A percentile compares a stretch with the other conserved stretches of the same genome.
Conservation (phyloP, 495 filamentous ascomycete species). For the Ascodesmis nigricans region DNA sequence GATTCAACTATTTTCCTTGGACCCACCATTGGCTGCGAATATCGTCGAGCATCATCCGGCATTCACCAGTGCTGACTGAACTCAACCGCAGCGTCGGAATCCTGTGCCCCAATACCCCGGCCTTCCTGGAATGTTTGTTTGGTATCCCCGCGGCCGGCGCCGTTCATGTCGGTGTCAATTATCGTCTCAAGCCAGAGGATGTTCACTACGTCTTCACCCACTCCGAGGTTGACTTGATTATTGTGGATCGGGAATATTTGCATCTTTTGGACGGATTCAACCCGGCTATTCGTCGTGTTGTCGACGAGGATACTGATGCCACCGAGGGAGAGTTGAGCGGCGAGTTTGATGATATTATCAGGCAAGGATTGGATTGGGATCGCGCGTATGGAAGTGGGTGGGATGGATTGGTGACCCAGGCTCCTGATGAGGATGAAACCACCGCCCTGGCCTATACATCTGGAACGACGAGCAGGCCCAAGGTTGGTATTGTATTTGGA, state of each 20-base stretch:
- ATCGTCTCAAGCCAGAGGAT: conserved; percentile 69
- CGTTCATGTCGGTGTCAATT: conserved; percentile 71
- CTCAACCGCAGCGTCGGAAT: conserved; percentile 36
- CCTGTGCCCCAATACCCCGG: conserved; percentile 77
- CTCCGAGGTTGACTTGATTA: conserved; percentile 55
- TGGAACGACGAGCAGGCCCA: conserved; percentile 78
- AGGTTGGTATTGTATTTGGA: conserved; percentile 20
- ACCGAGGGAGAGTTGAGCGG: conserved; percentile 51
- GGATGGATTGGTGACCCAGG: conserved; percentile 47
- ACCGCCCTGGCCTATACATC: conserved; percentile 82
- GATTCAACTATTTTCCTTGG: too few species aligned
- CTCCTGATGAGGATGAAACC: conserved; percentile 49
- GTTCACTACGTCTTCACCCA: conserved; percentile 77
- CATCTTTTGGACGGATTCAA: conserved; percentile 47
- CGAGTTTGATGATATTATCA: conserved; percentile 63
- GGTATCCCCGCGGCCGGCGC: conserved; percentile 69
- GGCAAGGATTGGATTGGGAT: conserved; percentile 60
- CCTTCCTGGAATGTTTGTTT: conserved; percentile 76
- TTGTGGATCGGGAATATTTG: conserved; percentile 62
- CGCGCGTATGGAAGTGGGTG: conserved; percentile 42
- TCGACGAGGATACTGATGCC: conserved; percentile 71
- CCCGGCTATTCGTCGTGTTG: conserved; percentile 41
- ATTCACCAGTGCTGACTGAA: too few species aligned
- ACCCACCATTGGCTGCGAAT: too few species aligned
- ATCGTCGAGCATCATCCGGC: too few species aligned